Base-by-base conservation (phyloP, 768 basidiomycete species). In the Piloderma croceum region DNA sequence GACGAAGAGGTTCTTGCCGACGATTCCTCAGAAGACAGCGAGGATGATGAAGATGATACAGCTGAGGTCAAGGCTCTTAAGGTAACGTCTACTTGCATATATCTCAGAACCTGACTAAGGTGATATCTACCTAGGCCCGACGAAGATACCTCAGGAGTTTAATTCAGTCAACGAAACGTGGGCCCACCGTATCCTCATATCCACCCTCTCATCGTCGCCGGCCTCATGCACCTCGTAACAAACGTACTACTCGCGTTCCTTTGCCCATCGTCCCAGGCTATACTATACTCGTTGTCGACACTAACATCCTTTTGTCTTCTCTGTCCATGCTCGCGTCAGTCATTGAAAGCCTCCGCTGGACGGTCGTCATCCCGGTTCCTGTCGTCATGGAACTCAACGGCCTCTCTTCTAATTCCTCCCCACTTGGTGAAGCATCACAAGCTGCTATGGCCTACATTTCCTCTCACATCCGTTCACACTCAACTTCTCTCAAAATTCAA, bases 331-430 rank as follows among this genome's bases (percentile, higher is more conserved):
- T 99, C 43, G 61, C 76, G 0, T 74, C 81, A 10, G 69, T 98
- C 43, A 70, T 97, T 38, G 89, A 94, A 59, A 81, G 79, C 44
- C 62, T 79, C 13, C 69, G 68, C 20, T 98, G 92, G 91, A 96
- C 90, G 0, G 71, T 94, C 34, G 70, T 99, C 43, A 68, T 99
- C 0, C 96, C 96, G 3, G 75, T 98, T 3, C 93, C 92, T 0
- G 94, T 96, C 46, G 76, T 98, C 56, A 97, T 93, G 73, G 96
- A 99, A 52, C 81, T 99, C 6, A 94, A 99, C 49, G 91, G 92
- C n/a, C 78, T 98, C 6, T 71, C 76, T 1, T 61, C 67, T 42
- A 83, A 86, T 48, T 44, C 66, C 3, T 62, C 74, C 0, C 60
- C 74, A 0, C 81, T 97, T 18, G 89, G 83, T 29, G 73, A 78